These are phyloP conservation scores for Bretziella fagacearum DNA, from an alignment of 2,329 filamentous ascomycete genomes.

Conservation along the genomic window DNA sequence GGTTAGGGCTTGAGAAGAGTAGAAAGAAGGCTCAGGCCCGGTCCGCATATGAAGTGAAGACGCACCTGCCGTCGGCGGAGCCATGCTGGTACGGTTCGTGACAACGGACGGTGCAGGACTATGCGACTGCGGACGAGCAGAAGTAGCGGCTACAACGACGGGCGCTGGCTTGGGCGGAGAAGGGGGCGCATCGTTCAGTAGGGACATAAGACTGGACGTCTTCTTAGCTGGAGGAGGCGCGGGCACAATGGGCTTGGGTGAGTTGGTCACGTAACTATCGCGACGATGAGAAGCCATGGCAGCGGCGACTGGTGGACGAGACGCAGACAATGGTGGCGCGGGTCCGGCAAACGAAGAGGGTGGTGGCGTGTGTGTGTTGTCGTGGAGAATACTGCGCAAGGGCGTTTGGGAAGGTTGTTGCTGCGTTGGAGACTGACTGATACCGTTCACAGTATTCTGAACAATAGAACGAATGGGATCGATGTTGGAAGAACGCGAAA, in stretches of 20 bases:
- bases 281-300: slow-evolving; percentile 8
- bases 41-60: slow-evolving; percentile 25
- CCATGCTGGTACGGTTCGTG: slow-evolving; percentile 26
- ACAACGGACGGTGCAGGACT: slow-evolving; percentile 13
- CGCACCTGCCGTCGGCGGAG: slow-evolving; percentile 23
- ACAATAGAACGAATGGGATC: not conserved
- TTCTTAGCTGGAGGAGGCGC: slow-evolving; percentile 30
- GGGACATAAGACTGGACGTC: slow-evolving; percentile 44
- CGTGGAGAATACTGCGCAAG: slow-evolving; percentile 8
- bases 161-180: slow-evolving; percentile 25
- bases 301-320: not conserved
- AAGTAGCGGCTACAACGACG: slow-evolving; percentile 30
- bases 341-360: not conserved
- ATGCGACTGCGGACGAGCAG: slow-evolving; percentile 31
- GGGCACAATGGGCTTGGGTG: slow-evolving; percentile 9
- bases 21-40: slow-evolving; percentile 29
- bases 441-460: not conserved
- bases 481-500: not conserved
- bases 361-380: not conserved
- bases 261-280: slow-evolving; percentile 5
- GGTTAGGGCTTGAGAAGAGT: slow-evolving; percentile 26
- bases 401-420: not conserved
- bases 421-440: not conserved
- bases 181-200: slow-evolving; percentile 42
- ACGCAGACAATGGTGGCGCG: not conserved